Evolutionary conservation across 768 basidiomycete species (phyloP).

Genomic region (Termitomyces sp.): DNA sequence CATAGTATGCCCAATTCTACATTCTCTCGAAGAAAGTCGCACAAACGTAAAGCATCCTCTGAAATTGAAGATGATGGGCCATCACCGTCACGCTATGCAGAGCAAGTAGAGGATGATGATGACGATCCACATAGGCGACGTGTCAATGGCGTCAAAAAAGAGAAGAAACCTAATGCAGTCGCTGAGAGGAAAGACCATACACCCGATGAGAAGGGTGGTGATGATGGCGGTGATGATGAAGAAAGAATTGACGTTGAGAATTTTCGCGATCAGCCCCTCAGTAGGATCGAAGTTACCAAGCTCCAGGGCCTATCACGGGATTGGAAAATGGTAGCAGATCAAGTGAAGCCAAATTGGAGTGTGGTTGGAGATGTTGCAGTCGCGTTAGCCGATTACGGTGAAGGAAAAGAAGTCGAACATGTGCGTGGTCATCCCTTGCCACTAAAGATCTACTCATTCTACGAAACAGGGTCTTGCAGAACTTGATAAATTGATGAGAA

Average conservation of each 20-base stretch:
- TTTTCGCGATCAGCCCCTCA: slow-evolving; percentile 64
- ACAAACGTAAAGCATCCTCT: slow-evolving; percentile 42
- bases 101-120: slow-evolving; percentile 42
- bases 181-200: slow-evolving; percentile 18
- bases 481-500: slow-evolving; percentile 64
- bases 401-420: slow-evolving; percentile 44
- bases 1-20: slow-evolving; percentile 34
- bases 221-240: slow-evolving; percentile 32
- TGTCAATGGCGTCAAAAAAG: slow-evolving; percentile 23
- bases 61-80: slow-evolving; percentile 55
- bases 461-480: slow-evolving; percentile 42
- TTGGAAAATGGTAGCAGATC: slow-evolving; percentile 53
- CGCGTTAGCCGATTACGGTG: slow-evolving; percentile 57
- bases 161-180: slow-evolving; percentile 23
- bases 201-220: slow-evolving; percentile 16
- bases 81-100: slow-evolving; percentile 24
- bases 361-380: slow-evolving; percentile 48
- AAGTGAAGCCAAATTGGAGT: slow-evolving; percentile 39
- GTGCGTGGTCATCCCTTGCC: slow-evolving; percentile 25
- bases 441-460: slow-evolving; percentile 3
- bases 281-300: slow-evolving; percentile 42
- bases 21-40: slow-evolving; percentile 32
- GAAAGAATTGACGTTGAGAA: slow-evolving; percentile 54
- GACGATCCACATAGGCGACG: slow-evolving; percentile 25
- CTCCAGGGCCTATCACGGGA: slow-evolving; percentile 55